phyloP scores from a whole-genome alignment of 2,329 filamentous ascomycete species.

The Arthrobotrys megalospora region DNA sequence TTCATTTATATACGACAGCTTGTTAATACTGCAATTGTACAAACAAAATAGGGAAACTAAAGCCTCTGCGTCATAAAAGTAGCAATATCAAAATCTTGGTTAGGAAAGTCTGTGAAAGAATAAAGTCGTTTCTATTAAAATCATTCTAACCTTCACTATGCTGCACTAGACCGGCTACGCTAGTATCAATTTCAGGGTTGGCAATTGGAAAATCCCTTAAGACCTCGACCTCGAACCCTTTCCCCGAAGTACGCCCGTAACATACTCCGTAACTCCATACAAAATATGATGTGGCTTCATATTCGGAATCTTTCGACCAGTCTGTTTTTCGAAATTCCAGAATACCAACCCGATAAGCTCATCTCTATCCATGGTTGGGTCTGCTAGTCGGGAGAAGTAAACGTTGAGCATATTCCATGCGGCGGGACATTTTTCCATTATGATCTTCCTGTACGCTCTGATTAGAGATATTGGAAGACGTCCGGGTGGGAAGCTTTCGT shows the following conservation, averaged over 20 bases:
- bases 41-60: no score
- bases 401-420: conserved; percentile 24
- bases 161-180: no score
- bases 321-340: background rate
- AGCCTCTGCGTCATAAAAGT: no score
- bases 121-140: no score
- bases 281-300: background rate
- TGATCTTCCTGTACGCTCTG: background rate
- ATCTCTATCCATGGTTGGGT: conserved; percentile 2
- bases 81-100: no score
- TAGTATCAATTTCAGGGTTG: no score
- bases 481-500: background rate
- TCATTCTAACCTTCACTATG: no score
- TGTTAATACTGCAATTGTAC: no score
- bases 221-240: background rate
- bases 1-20: no score
- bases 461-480: conserved; percentile 9
- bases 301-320: background rate
- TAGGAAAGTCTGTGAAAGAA: no score
- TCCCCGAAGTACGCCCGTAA: background rate
- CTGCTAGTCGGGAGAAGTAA: conserved; percentile 1
- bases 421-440: background rate
- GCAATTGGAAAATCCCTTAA: no score
- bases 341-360: conserved; percentile 30
- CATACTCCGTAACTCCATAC: background rate